Evolutionary conservation across 805 yeast genomes (phyloP), one percentile per base, ranked within the genome.

Genomic region (Ogataea paraovalis): DNA sequence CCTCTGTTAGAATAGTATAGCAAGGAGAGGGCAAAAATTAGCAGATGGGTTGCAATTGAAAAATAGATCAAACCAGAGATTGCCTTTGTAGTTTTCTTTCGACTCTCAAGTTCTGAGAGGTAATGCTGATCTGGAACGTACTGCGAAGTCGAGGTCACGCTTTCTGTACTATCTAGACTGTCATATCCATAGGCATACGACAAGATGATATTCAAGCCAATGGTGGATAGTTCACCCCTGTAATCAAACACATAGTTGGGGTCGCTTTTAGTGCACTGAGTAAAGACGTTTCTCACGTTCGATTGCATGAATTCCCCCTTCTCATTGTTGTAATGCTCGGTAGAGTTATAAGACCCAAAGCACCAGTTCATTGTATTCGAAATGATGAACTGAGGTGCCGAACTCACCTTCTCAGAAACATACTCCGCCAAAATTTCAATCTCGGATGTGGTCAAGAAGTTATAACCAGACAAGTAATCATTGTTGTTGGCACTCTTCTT

Each of bases 361-460:
- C 83, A 78, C 71, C 76, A 75, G 43, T 64, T 59, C 69, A 72
- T 66, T 3, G 76, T 43, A 6, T 72, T 64, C 0, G 73, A 65
- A 10, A 66, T 52, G 4, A 77, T 67, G 48, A 65, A 72, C 55
- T 79, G 81, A 1, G 84, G 83, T 1, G 80, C 75, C 25, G 56
- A 50, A 5, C 65, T 63, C 13, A 79, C 80, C 52, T 76, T 75
- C 3, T 59, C 59, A 48, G 70, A 66, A 3, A 80, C 73, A 54
- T 78, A 80, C 13, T 66, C 61, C 1, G 76, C 65, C 33, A 80
- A 59, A 5, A 78, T 56, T 12, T 64, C 49, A 23, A 80, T 69
- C 47, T 77, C 79, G 1, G 82, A 73, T 41, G 79, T 74, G 2
- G 83, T 75, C 20, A 77, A 58, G 2, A 65, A 68, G 14, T 61